Conservation (phyloP, 345 rosid genomes). For the Heritiera fomes region DNA sequence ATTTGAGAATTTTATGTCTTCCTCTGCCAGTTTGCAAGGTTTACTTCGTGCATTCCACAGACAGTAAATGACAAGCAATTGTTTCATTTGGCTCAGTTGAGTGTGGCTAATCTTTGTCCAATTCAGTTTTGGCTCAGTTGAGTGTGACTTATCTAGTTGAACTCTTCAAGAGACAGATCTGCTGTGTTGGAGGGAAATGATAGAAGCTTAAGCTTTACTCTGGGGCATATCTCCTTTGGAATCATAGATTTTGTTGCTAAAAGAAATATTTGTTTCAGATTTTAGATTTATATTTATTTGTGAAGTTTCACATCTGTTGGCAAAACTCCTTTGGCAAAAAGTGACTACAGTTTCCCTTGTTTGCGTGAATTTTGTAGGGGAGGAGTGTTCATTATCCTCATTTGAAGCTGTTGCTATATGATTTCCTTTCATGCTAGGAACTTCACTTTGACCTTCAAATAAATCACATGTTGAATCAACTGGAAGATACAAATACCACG, state of each 20-base stretch:
- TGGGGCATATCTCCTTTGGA: slow-evolving; percentile 62
- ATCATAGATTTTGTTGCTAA: slow-evolving; percentile 25
- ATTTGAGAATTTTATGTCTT: too few relatives aligned
- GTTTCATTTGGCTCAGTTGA: too few relatives aligned
- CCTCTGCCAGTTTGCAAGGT: too few relatives aligned
- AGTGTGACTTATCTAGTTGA: slow-evolving; percentile 2
- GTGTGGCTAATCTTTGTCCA: too few relatives aligned
- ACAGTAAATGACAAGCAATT: slow-evolving; percentile 14
- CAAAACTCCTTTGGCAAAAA: slow-evolving; percentile 61
- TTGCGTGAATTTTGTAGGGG: slow-evolving; percentile 31
- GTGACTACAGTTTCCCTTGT: slow-evolving; percentile 22
- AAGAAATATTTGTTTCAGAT: slow-evolving; percentile 22
- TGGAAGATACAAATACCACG: not conserved
- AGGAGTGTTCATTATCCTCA: slow-evolving; percentile 29
- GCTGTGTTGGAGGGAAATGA: slow-evolving; percentile 20
- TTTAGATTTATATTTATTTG: slow-evolving; percentile 8
- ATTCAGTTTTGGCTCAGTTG: slow-evolving; percentile 28
- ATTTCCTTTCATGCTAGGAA: slow-evolving; percentile 47
- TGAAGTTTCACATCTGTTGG: slow-evolving; percentile 32
- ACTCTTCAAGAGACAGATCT: slow-evolving; percentile 22
- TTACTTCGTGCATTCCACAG: slow-evolving; percentile 23
- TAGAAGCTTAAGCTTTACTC: slow-evolving; percentile 24
- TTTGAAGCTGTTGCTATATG: slow-evolving; percentile 35
- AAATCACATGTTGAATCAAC: not conserved
- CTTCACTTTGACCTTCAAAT: slow-evolving; percentile 23